These are phyloP conservation scores for Erodium texanum DNA, from an alignment of 441 rosid genomes.

Conservation along the genomic window DNA sequence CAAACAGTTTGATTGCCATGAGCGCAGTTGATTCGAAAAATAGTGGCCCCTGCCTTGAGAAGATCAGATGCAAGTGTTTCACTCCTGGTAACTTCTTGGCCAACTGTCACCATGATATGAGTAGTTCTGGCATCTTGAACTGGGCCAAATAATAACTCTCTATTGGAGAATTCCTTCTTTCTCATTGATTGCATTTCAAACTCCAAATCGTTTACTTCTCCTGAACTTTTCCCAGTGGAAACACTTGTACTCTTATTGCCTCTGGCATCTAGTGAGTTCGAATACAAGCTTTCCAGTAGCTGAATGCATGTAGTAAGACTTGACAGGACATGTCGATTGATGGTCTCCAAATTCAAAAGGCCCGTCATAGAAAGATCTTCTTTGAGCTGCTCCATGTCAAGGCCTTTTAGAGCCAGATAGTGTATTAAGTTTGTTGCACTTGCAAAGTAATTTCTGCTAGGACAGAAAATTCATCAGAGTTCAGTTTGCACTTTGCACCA, in stretches of 20 bases:
- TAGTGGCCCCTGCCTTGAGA: constrained; percentile 48
- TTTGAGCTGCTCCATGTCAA: constrained; percentile 40
- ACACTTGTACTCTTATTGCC: not conserved
- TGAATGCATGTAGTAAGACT: constrained; percentile 37
- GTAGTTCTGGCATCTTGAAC: constrained; percentile 31
- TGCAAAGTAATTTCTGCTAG: constrained; percentile 37
- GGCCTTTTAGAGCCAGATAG: constrained; percentile 45
- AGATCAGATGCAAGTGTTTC: constrained; percentile 43
- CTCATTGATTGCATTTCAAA: constrained; percentile 22
- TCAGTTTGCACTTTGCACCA: too few relatives aligned
- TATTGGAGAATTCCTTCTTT: constrained; percentile 28
- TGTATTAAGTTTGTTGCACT: constrained; percentile 57
- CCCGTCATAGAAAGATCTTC: constrained; percentile 37
- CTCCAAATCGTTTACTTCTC: constrained; percentile 20
- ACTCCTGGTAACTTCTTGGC: constrained; percentile 42
- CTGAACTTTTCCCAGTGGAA: constrained; percentile 17
- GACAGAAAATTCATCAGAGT: constrained; percentile 7
- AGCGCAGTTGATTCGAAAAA: constrained; percentile 58
- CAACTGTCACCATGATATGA: constrained; percentile 62
- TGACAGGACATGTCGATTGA: constrained; percentile 41
- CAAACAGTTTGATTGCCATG: constrained; percentile 53
- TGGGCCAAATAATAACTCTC: constrained; percentile 43
- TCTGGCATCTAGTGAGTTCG: constrained; percentile 18
- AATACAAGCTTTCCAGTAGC: constrained; percentile 28
- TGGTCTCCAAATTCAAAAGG: constrained; percentile 39